Evolutionary conservation across 2,329 filamentous ascomycete genomes (phyloP), one percentile per base, ranked within the genome.

Genomic region (Aspergillus oerlinghausenensis): DNA sequence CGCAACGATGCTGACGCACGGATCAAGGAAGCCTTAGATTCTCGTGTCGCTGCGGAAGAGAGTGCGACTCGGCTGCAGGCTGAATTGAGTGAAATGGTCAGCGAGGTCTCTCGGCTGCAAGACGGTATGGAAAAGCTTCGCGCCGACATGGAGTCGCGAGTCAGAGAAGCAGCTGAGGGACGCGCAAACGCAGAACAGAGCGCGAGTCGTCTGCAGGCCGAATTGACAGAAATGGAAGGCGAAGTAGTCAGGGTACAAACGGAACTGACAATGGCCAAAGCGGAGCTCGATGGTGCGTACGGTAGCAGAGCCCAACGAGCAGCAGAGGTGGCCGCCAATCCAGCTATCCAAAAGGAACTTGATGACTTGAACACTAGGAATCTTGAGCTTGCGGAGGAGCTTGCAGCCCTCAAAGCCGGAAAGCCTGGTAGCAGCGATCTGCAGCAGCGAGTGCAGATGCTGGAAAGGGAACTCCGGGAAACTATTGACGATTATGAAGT

Each of bases 261-360:
- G 2, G 87, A 97, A 77, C 82, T 97, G 45, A 95, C 93, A n/a
- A 88, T 97, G 63, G 91, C 89, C 26, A 85, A 86, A 68, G 90
- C 92, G 53, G 93, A 97, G 73, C 89, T 97, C 26, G 94, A 96
- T 66, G 91, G 91, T 60, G 95, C 96, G 69, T 97, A 97, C 70
- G 94, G 94, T 43, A 84, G 81, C n/a, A 80, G 87, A 52, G 82
- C 85, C 9, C 80, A 89, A 69, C 83, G 87, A 32, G 85, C 86
- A 11, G 86, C 85, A n/a, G 85, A 88, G 68, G 82, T 82, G 10
- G 83, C 83, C 9, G 76, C 79, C 49, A 84, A 84, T 51, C 82
- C 81, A 3, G 78, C 77, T 23, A 78, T 86, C 47, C 82, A 84
- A 65, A 82, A 79, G 54, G 83, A 88, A 66, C 77, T 87, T 25